These are phyloP conservation scores for Leucocoprinus leucothites DNA, from an alignment of 768 basidiomycete genomes.

Conservation along the genomic window DNA sequence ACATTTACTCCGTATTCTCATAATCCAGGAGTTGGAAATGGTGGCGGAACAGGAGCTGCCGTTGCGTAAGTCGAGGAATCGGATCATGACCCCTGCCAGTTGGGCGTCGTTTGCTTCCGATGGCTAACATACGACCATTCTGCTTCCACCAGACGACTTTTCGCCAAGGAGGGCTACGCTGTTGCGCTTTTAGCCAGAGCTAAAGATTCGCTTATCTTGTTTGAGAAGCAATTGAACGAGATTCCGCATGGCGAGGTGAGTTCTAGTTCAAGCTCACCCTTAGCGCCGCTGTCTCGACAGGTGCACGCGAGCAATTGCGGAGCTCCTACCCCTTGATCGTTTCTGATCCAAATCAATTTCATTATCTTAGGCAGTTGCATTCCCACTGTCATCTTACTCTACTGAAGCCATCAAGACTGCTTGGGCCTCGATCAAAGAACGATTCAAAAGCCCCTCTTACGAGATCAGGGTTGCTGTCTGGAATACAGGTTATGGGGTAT, in stretches of 20 bases:
- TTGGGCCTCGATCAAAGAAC: conserved; percentile 44
- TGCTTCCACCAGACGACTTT: conserved; percentile 42
- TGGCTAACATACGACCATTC: not conserved
- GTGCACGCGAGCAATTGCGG: not conserved
- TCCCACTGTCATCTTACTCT: conserved; percentile 50
- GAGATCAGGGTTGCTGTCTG: conserved; percentile 60
- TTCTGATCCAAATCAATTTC: not conserved
- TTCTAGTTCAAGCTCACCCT: conserved; percentile 11
- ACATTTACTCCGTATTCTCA: not conserved
- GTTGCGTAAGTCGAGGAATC: conserved; percentile 42
- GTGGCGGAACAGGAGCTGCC: conserved; percentile 54
- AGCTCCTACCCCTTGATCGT: not conserved
- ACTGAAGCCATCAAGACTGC: conserved; percentile 46
- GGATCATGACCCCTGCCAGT: not conserved
- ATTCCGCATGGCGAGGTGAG: conserved; percentile 50
- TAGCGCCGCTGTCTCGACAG: not conserved
- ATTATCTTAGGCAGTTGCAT: conserved; percentile 46
- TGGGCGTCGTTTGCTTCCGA: not conserved
- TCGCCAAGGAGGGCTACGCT: conserved; percentile 61
- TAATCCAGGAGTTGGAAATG: conserved; percentile 40
- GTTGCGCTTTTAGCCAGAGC: conserved; percentile 66
- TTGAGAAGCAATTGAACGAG: conserved; percentile 52
- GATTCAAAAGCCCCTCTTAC: conserved; percentile 45
- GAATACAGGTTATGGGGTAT: conserved; percentile 55
- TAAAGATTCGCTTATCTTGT: conserved; percentile 42